phyloP scores from a whole-genome alignment of 2,329 filamentous ascomycete species.

The Nigrospora sphaerica region DNA sequence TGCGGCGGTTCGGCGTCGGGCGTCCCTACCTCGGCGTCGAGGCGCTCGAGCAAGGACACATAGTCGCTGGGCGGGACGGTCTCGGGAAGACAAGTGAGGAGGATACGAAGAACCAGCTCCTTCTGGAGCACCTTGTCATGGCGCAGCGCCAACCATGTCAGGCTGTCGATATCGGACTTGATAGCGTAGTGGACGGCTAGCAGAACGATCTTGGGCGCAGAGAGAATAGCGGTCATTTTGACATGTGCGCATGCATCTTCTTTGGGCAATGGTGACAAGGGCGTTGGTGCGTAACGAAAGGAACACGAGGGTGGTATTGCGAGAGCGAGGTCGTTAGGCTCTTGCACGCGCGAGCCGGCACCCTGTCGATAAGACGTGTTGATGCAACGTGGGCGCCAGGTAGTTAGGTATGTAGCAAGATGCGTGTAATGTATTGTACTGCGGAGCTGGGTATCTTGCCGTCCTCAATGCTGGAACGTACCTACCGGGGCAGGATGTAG shows the following conservation, averaged over 20 bases:
- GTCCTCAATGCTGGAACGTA: too few relatives aligned
- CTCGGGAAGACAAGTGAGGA: conserved; percentile 74
- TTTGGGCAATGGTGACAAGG: too few relatives aligned
- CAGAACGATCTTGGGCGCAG: conserved; percentile 62
- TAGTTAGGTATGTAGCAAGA: too few relatives aligned
- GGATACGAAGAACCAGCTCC: conserved; percentile 61
- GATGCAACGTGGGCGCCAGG: too few relatives aligned
- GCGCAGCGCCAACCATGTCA: conserved; percentile 48
- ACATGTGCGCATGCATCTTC: conserved; percentile 3
- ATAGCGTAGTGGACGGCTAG: conserved; percentile 65
- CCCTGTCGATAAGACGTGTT: too few relatives aligned
- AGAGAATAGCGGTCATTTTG: conserved; percentile 37
- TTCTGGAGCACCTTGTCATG: conserved; percentile 52
- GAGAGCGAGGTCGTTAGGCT: too few relatives aligned
- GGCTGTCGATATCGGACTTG: conserved; percentile 48
- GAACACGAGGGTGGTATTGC: too few relatives aligned
- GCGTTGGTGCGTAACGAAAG: too few relatives aligned
- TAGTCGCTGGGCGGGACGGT: conserved; percentile 58
- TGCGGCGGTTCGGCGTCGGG: conserved; percentile 23
- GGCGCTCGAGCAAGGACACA: conserved; percentile 49
- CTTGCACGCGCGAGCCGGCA: too few relatives aligned
- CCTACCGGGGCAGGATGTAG: too few relatives aligned
- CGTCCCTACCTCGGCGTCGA: conserved; percentile 41
- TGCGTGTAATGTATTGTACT: too few relatives aligned
- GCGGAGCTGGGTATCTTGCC: too few relatives aligned